A percentile compares a stretch with the other conserved stretches of the same genome.
Conservation (phyloP, 1,284 basidiomycete species). For the Leccinum subrobustum region DNA sequence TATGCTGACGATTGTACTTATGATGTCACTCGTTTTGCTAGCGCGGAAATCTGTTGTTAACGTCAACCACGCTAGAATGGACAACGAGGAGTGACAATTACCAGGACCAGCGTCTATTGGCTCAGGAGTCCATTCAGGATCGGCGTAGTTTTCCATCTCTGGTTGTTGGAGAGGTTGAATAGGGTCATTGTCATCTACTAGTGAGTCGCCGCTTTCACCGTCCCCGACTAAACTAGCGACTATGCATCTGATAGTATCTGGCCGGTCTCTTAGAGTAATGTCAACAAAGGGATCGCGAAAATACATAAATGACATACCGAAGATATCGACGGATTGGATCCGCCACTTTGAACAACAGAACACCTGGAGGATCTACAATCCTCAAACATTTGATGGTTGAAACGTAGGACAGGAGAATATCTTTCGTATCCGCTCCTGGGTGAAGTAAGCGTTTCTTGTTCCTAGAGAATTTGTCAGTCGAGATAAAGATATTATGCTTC, state of each 20-base stretch:
- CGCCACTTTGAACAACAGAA: constrained; percentile 88
- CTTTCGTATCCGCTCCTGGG: constrained; percentile 93
- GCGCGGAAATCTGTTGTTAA: constrained; percentile 73
- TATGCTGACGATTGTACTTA: constrained; percentile 93
- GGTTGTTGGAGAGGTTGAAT: constrained; percentile 69
- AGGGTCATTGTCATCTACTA: constrained; percentile 78
- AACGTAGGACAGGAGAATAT: constrained; percentile 93
- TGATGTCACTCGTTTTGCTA: constrained; percentile 85
- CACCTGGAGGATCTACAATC: constrained; percentile 89
- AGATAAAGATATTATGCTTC: neutral
- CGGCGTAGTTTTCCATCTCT: constrained; percentile 81
- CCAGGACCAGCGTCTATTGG: constrained; percentile 88
- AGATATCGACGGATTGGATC: constrained; percentile 88
- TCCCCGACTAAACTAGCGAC: constrained; percentile 90
- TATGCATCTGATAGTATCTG: constrained; percentile 90
- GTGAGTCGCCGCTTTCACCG: constrained; percentile 75
- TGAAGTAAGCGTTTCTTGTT: constrained; percentile 88
- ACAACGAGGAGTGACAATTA: constrained; percentile 9
- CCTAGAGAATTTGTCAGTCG: constrained; percentile 39
- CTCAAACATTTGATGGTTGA: constrained; percentile 90
- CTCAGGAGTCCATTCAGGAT: constrained; percentile 92
- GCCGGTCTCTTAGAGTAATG: constrained; percentile 57
- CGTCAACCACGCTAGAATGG: constrained; percentile 5
- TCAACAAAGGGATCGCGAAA: constrained; percentile 3
- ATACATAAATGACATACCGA: constrained; percentile 43